These are phyloP conservation scores for Penicillium hesseltinei DNA, from an alignment of 2,329 filamentous ascomycete genomes.

Conservation along the genomic window DNA sequence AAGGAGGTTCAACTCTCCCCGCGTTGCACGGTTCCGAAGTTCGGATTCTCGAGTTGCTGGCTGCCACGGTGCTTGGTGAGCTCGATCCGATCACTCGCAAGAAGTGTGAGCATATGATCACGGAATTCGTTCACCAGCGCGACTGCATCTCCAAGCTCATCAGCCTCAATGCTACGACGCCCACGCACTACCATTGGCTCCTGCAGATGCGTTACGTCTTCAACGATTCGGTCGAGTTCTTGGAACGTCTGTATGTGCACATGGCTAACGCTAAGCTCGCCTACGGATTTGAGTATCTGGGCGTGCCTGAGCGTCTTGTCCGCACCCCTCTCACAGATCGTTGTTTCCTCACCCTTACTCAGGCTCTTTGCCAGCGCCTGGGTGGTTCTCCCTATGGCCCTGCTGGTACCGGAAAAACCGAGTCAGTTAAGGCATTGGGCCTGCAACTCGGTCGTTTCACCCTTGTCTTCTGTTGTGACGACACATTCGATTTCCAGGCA, in stretches of 20 bases:
- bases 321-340: constrained; percentile 95
- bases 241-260: constrained; percentile 81
- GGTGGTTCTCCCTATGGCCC: constrained; percentile 97
- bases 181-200: constrained; percentile 87
- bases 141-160: constrained; percentile 88
- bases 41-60: constrained; percentile 78
- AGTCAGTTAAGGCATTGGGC: constrained; percentile 97
- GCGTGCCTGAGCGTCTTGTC: constrained; percentile 92
- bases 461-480: constrained; percentile 98
- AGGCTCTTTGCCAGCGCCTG: constrained; percentile 89
- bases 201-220: constrained; percentile 98
- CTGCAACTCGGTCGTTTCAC: constrained; percentile 96
- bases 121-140: constrained; percentile 96
- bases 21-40: constrained; percentile 78
- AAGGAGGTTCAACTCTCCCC: constrained; percentile 67
- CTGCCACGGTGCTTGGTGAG: constrained; percentile 84
- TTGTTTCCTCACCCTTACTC: constrained; percentile 96
- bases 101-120: constrained; percentile 98
- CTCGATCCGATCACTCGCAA: constrained; percentile 83
- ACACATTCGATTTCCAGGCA: constrained; percentile 98
- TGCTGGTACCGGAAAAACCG: constrained; percentile 96
- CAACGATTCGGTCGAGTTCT: constrained; percentile 71
- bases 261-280: constrained; percentile 96
- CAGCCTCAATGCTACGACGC: constrained; percentile 67
- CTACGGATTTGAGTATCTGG: constrained; percentile 97